Evolutionary conservation across 805 yeast species (phyloP).

Genomic region (Scheffersomyces coipomensis): DNA sequence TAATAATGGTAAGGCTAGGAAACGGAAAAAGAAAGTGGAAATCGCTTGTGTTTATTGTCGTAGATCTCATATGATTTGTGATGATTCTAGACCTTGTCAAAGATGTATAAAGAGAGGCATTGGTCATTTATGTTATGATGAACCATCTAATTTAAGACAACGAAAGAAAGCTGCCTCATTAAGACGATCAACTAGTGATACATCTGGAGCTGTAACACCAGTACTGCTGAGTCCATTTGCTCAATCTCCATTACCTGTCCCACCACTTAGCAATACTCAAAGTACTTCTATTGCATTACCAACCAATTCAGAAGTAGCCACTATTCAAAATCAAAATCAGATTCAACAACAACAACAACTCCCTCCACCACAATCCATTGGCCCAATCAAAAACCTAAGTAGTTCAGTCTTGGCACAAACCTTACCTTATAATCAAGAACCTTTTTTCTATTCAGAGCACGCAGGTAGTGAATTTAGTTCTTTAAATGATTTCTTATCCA

Average conservation of each 20-base stretch:
- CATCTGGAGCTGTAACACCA: slow-evolving; percentile 2
- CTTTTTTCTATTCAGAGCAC: slow-evolving; percentile 84
- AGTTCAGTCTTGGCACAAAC: slow-evolving; percentile 38
- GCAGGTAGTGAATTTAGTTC: slow-evolving; percentile 92
- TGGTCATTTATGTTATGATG: slow-evolving; percentile 83
- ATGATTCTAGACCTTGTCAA: slow-evolving; percentile 70
- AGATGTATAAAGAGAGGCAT: slow-evolving; percentile 85
- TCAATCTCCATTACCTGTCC: slow-evolving; percentile 17
- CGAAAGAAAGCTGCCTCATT: slow-evolving; percentile 35
- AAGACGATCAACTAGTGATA: slow-evolving; percentile 10
- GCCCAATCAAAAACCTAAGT: slow-evolving; percentile 8
- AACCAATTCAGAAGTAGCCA: not conserved
- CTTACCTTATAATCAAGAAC: slow-evolving; percentile 56
- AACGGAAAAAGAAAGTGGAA: slow-evolving; percentile 51
- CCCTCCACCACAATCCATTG: not conserved
- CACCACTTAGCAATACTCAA: not conserved
- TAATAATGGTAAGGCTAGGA: slow-evolving; percentile 10
- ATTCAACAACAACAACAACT: not conserved
- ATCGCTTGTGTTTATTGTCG: slow-evolving; percentile 89
- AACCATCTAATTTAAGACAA: slow-evolving; percentile 48
- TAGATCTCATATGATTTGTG: slow-evolving; percentile 93
- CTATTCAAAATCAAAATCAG: slow-evolving; percentile 1
- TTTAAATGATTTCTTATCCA: slow-evolving; percentile 80
- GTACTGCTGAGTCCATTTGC: slow-evolving; percentile 6
- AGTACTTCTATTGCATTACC: slow-evolving; percentile 2